Percentiles rank a stretch among this genome's conserved stretches.
These are phyloP conservation scores for Coemansia sp. DNA, from an alignment of 192 early-diverging fungal genomes.

Conservation along the genomic window DNA sequence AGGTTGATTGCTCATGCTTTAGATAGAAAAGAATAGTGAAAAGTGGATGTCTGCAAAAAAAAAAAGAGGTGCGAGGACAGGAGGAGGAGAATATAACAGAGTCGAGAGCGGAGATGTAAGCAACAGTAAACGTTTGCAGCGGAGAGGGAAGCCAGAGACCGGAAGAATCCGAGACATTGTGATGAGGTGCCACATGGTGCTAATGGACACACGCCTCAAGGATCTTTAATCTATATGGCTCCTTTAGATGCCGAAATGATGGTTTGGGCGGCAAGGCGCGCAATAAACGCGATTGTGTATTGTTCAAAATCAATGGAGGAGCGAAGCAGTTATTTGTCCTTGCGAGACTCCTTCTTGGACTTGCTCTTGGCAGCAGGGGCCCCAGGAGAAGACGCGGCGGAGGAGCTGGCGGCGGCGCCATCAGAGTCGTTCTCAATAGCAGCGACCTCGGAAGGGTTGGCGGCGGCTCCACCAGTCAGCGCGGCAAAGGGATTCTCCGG, in stretches of 20 bases:
- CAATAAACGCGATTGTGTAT: not conserved
- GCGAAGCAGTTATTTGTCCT: conserved; percentile 18
- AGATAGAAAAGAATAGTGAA: not conserved
- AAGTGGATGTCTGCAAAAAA: not conserved
- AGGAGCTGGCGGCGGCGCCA: not conserved
- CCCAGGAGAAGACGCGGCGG: conserved; percentile 15
- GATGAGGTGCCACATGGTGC: not conserved
- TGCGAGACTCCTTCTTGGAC: conserved; percentile 31
- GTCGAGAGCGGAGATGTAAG: too few relatives aligned
- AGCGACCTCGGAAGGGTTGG: not conserved
- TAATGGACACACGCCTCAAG: not conserved
- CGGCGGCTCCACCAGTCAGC: conserved; percentile 19
- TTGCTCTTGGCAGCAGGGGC: conserved; percentile 8
- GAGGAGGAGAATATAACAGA: not conserved
- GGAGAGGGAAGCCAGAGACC: too few relatives aligned
- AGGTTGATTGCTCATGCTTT: not conserved
- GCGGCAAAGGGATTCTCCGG: conserved; percentile 72
- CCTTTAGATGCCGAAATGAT: not conserved
- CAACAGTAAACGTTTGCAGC: too few relatives aligned
- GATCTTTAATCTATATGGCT: not conserved
- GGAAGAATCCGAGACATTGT: not conserved
- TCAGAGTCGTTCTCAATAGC: conserved; percentile 11
- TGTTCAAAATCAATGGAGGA: not conserved
- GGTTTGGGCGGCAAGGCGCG: not conserved
- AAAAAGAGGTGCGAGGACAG: not conserved